phyloP scores from a whole-genome alignment of 2,329 filamentous ascomycete genomes.

The Annulohypoxylon truncatum region DNA sequence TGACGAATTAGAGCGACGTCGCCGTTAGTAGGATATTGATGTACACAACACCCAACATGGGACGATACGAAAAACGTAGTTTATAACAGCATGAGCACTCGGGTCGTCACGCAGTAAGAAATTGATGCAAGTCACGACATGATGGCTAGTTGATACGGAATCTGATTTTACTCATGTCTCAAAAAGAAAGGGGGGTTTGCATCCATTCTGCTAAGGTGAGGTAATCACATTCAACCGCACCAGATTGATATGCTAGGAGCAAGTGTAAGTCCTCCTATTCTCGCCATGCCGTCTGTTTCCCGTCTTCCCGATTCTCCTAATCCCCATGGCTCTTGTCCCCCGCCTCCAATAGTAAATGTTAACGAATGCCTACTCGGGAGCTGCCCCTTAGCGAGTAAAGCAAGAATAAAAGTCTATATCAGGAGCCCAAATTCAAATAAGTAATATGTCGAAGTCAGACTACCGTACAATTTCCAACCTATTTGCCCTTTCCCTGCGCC shows the following conservation, averaged over 20 bases:
- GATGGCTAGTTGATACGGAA: background rate
- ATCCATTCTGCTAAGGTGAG: slow-evolving; percentile 19
- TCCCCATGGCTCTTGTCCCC: background rate
- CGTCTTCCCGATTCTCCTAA: background rate
- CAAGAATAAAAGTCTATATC: slow-evolving; percentile 31
- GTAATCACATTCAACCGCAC: background rate
- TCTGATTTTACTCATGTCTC: background rate
- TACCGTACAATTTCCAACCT: slow-evolving; percentile 12
- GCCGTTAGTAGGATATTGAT: slow-evolving; percentile 5
- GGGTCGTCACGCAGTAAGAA: background rate
- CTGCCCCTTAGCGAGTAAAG: slow-evolving; percentile 13
- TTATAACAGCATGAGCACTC: background rate
- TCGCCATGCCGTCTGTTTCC: background rate
- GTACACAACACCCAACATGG: background rate
- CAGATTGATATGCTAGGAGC: background rate
- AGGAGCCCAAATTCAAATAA: background rate
- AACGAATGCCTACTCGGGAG: slow-evolving; percentile 15
- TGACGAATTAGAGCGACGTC: background rate
- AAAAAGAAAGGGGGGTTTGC: background rate
- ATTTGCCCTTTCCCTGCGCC: slow-evolving; percentile 23
- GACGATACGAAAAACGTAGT: background rate
- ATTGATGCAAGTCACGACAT: background rate
- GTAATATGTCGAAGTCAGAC: background rate
- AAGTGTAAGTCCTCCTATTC: background rate
- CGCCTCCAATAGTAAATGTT: slow-evolving; percentile 3